phyloP scores from a whole-genome alignment of 805 yeast genomes.

The Ascoidea tarda region DNA sequence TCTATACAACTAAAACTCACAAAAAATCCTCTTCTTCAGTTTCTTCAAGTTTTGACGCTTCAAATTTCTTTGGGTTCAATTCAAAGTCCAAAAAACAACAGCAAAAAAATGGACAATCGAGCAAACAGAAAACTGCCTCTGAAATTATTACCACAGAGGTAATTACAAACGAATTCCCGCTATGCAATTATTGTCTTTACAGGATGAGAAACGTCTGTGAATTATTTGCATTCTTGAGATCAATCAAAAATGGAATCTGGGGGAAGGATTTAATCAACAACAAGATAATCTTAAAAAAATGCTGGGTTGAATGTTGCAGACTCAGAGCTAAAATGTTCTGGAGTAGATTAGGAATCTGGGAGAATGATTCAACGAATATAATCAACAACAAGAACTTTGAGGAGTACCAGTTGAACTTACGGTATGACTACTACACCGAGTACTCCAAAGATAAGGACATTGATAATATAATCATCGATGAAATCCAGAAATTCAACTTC shows the following conservation, averaged over 20 bases:
- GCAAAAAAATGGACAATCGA: background rate
- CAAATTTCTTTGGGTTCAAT: background rate
- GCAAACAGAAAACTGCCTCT: background rate
- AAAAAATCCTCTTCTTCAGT: conserved; percentile 16
- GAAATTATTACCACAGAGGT: conserved; percentile 9
- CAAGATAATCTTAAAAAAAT: conserved; percentile 26
- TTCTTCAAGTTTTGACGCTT: conserved; percentile 2
- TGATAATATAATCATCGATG: background rate
- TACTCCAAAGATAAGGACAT: background rate
- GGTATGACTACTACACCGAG: background rate
- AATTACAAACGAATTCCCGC: conserved; percentile 37
- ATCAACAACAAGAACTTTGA: conserved; percentile 17
- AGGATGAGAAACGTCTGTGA: conserved; percentile 77
- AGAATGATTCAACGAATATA: conserved; percentile 21
- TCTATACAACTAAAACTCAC: conserved; percentile 21
- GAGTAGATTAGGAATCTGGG: conserved; percentile 77
- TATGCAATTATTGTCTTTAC: conserved; percentile 72
- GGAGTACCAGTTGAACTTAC: background rate
- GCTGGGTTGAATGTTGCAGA: conserved; percentile 52
- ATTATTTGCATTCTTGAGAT: conserved; percentile 60
- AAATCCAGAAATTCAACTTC: background rate
- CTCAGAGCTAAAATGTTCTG: conserved; percentile 68
- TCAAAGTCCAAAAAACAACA: background rate
- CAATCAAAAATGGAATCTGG: conserved; percentile 36
- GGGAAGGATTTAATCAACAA: conserved; percentile 36